Evolutionary conservation across 495 filamentous ascomycete species (phyloP), one percentile per base, ranked within the genome.

Genomic region (Annulohypoxylon moriforme): DNA sequence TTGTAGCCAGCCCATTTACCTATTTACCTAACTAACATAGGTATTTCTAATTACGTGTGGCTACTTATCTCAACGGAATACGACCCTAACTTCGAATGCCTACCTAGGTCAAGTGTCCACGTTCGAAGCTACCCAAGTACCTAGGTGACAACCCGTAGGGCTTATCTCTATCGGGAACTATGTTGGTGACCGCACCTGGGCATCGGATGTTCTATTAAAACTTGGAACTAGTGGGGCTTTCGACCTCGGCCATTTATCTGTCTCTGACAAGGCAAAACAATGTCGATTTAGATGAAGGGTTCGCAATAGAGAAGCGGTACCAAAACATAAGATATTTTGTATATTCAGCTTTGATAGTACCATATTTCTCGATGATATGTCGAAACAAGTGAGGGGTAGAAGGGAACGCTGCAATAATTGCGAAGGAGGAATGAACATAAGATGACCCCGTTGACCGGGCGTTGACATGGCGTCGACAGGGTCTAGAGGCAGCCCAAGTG

Each of bases 331-430:
- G 22, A 52, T 52, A 42, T 9, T 50, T 61, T 13, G 24, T 47
- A 11, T 34, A 24, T 31, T 33, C 34, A 36, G 24, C 59, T 34
- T 33, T 49, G 59, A 24, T 29, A 50, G 49, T 20, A 66, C 66
- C 60, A 34, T 68, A 66, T 66, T 69, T 73, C 65, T 73, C 65
- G 71, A 73, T 66, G 65, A 10, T 69, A 20, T 62, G 40, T 73
- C 65, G 65, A 73, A 73, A 73, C 71, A 53, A 38, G 20, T 66
- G 68, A 61, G 71, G 65, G 71, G 27, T 57, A 38, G 36, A 73
- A 62, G 56, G 65, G 34, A 62, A 65, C 65, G 46, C 57, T 22
- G 65, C 56, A 50, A 56, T 58, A 34, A 61, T 62, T 44, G 16
- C 31, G 33, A 57, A 46, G 60, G 70, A 60, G 27, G 42, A 33